Conservation (phyloP, 1,284 basidiomycete species). For the Volvariella volvacea region DNA sequence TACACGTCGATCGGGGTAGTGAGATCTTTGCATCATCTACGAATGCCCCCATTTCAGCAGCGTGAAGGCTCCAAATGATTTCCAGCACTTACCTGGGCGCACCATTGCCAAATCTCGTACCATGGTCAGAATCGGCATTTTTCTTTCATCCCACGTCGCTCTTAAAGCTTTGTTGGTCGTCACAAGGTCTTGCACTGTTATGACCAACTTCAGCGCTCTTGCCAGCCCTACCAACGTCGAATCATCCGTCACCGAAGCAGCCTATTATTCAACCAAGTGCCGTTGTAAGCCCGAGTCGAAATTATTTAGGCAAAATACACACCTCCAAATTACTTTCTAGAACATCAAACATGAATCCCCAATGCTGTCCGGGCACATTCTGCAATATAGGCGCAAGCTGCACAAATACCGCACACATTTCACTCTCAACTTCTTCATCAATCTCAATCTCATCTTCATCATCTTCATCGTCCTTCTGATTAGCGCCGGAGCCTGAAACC, state of each 20-base stretch:
- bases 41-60: conserved; percentile 2
- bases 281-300: no score
- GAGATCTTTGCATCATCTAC: conserved; percentile 34
- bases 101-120: conserved; percentile 54
- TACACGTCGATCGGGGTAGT: conserved; percentile 61
- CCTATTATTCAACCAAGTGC: conserved; percentile 37
- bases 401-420: conserved; percentile 70
- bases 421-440: conserved; percentile 68
- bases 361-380: conserved; percentile 81
- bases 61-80: neutral
- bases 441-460: conserved; percentile 76
- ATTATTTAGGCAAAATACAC: neutral
- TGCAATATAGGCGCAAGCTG: conserved; percentile 86
- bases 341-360: conserved; percentile 90
- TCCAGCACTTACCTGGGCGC: conserved; percentile 37
- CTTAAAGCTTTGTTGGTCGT: conserved; percentile 70
- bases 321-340: conserved; percentile 88
- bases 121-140: conserved; percentile 43
- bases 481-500: conserved; percentile 68
- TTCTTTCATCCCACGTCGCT: conserved; percentile 62
- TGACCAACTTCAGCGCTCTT: conserved; percentile 65
- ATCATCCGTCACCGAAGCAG: conserved; percentile 54
- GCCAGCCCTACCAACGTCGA: conserved; percentile 57
- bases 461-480: conserved; percentile 35
- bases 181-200: conserved; percentile 65